A percentile compares a stretch with the other conserved stretches of the same genome.
Conservation (phyloP, 1,284 basidiomycete species). For the Phaffia rhodozyma region DNA sequence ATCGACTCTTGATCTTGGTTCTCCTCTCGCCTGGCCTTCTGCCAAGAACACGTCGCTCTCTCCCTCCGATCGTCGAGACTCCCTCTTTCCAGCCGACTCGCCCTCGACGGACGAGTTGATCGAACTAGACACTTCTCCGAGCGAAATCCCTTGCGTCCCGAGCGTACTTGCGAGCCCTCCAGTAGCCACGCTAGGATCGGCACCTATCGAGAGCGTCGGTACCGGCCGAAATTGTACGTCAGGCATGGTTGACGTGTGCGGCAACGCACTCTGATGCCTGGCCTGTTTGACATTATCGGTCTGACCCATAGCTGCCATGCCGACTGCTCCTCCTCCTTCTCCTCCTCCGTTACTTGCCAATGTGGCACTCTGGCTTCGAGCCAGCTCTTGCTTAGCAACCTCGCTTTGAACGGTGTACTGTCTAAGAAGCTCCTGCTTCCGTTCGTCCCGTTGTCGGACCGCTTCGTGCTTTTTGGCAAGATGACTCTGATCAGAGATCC, state of each 20-base stretch:
- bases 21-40: constrained; percentile 16
- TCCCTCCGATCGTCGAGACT: constrained; percentile 3
- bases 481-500: constrained; percentile 68
- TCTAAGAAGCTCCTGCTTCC: constrained; percentile 29
- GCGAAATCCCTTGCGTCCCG: not conserved
- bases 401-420: constrained; percentile 23
- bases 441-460: constrained; percentile 51
- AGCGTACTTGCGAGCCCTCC: not conserved
- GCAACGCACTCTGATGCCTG: constrained; percentile 31
- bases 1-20: constrained; percentile 15
- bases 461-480: constrained; percentile 56
- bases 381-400: constrained; percentile 19
- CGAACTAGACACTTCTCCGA: no score
- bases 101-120: no score
- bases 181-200: not conserved
- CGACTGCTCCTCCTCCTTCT: not conserved
- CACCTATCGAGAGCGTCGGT: not conserved
- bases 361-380: not conserved
- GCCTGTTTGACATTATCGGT: constrained; percentile 9
- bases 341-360: not conserved
- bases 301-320: not conserved
- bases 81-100: not conserved
- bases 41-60: constrained; percentile 12
- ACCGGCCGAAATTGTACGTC: constrained; percentile 23
- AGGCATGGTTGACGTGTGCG: constrained; percentile 33